A percentile compares a stretch with the other conserved stretches of the same genome.
Evolutionary conservation across 768 basidiomycete genomes (phyloP).

Genomic region (Psilocybe sp.): DNA sequence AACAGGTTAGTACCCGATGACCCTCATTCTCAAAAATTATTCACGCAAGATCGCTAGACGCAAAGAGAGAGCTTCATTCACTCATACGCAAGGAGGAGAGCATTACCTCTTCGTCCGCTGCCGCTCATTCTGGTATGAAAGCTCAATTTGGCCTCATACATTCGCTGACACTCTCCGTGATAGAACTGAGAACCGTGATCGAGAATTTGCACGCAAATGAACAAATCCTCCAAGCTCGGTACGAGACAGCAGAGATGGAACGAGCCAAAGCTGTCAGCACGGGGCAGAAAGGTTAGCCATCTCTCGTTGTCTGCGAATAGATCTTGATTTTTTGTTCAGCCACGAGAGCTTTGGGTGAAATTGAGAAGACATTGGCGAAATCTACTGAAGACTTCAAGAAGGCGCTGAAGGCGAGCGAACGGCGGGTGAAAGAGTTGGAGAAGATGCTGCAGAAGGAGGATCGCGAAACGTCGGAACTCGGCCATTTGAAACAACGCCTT

Average conservation of each 20-base stretch:
- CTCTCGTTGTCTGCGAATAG: not conserved
- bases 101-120: constrained; percentile 53
- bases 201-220: constrained; percentile 67
- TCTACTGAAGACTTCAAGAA: constrained; percentile 50
- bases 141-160: not conserved
- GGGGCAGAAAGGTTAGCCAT: constrained; percentile 55
- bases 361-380: constrained; percentile 56
- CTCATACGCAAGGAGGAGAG: constrained; percentile 65
- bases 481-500: constrained; percentile 62
- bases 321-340: constrained; percentile 35
- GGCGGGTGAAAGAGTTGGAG: constrained; percentile 56
- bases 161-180: not conserved
- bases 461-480: constrained; percentile 65
- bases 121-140: constrained; percentile 53
- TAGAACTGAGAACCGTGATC: constrained; percentile 63
- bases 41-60: constrained; percentile 32
- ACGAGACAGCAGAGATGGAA: constrained; percentile 69
- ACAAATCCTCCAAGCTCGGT: constrained; percentile 50
- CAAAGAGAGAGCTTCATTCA: constrained; percentile 56
- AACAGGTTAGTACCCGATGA: constrained; percentile 37
- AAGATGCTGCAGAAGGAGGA: constrained; percentile 63
- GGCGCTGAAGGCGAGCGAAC: constrained; percentile 46
- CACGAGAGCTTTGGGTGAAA: constrained; percentile 57
- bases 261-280: constrained; percentile 61
- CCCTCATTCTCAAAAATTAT: not conserved